Conservation (phyloP, 2,329 filamentous ascomycete genomes). For the Monosporascus sp. region DNA sequence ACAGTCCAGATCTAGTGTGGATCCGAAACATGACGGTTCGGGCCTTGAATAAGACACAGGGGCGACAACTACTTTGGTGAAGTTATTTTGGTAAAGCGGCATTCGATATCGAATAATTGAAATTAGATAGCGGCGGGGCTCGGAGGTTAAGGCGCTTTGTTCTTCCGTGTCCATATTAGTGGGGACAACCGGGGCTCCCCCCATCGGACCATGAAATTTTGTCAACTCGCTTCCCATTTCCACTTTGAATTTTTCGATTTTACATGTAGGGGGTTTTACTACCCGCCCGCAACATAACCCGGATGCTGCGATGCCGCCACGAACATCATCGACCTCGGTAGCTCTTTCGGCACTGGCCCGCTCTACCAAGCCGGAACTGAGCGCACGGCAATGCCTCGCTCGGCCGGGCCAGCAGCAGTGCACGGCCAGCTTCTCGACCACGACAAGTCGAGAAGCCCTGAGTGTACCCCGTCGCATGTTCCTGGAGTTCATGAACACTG, state of each 20-base stretch:
- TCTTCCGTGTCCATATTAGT: neutral
- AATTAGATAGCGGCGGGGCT: too few species aligned
- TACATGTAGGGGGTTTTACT: neutral
- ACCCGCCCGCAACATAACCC: neutral
- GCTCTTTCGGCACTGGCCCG: slow-evolving; percentile 9
- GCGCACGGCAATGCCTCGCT: neutral
- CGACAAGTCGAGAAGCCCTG: slow-evolving; percentile 16
- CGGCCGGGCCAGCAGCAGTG: slow-evolving; percentile 5
- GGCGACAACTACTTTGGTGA: too few species aligned
- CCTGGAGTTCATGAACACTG: slow-evolving; percentile 13
- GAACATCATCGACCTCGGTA: slow-evolving; percentile 13
- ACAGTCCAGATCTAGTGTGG: too few species aligned
- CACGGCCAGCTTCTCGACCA: slow-evolving; percentile 23
- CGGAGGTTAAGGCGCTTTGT: neutral
- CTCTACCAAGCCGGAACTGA: neutral
- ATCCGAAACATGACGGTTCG: too few species aligned
- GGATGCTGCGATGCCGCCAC: slow-evolving; percentile 19
- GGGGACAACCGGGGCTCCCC: neutral
- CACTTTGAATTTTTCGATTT: neutral
- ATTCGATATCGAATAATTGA: too few species aligned
- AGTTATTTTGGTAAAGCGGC: too few species aligned
- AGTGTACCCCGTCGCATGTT: slow-evolving; percentile 18
- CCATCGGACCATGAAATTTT: neutral
- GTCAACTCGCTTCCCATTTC: neutral
- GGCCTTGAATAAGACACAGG: too few species aligned